Evolutionary conservation across 495 filamentous ascomycete species (phyloP).

Genomic region (Xylaria longipes): DNA sequence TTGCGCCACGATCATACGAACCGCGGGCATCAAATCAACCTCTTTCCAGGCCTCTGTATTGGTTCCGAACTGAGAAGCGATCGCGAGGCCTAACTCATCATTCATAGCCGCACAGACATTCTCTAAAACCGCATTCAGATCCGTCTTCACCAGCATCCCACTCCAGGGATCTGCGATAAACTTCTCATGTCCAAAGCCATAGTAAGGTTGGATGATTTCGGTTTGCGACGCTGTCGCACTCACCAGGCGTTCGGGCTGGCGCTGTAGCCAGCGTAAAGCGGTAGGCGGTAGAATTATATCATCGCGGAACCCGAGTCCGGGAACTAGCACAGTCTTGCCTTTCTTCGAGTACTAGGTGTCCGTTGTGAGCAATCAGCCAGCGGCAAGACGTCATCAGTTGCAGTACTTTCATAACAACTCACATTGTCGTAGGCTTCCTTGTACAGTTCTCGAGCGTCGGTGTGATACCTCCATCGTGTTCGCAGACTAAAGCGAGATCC

Average conservation of each 20-base stretch:
- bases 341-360: slow-evolving; percentile 42
- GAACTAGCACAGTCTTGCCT: slow-evolving; percentile 44
- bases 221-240: slow-evolving; percentile 21
- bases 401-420: not conserved
- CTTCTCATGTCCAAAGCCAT: slow-evolving; percentile 28
- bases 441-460: slow-evolving; percentile 32
- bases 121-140: slow-evolving; percentile 31
- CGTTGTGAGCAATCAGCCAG: not conserved
- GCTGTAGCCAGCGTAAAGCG: slow-evolving; percentile 30
- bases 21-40: slow-evolving; percentile 38
- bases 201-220: slow-evolving; percentile 25
- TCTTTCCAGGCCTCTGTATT: slow-evolving; percentile 27
- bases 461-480: slow-evolving; percentile 32
- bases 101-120: slow-evolving; percentile 30
- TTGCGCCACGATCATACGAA: slow-evolving; percentile 43
- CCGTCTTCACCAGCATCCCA: slow-evolving; percentile 33
- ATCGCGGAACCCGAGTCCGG: slow-evolving; percentile 41
- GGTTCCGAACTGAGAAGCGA: slow-evolving; percentile 30
- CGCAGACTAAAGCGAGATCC: slow-evolving; percentile 31
- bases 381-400: not conserved
- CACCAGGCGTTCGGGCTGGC: slow-evolving; percentile 30
- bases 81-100: slow-evolving; percentile 32
- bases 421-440: slow-evolving; percentile 41
- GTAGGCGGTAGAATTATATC: slow-evolving; percentile 41
- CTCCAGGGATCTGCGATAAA: slow-evolving; percentile 27